Base-by-base conservation (phyloP, 371 early-diverging fungal species). In the Syncephalastrum sp. region DNA sequence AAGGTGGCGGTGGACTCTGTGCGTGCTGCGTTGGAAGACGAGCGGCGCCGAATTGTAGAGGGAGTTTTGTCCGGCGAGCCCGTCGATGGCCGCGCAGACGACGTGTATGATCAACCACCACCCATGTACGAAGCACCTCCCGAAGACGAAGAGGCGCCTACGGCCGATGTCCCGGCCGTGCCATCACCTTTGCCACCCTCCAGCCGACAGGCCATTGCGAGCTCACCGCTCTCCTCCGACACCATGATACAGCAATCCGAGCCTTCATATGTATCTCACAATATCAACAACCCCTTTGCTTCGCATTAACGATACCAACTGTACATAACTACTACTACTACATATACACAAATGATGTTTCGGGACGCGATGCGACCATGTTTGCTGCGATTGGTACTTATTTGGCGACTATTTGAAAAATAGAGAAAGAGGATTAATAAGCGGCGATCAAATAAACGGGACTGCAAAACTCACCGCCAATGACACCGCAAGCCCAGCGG, bases 401-500 rank as follows among this genome's bases (percentile, higher is more conserved):
- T 49, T 57, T 57, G 49, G 57, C 21, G 44, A 57, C 45, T 52
- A 13, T 15, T 16, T 14, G 16, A 2, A 29, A 52, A 52, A 41
- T 3, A 33, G 12, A 6, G 8, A 12, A 33, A 12, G 10, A 33
- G 8, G 38, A 33, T 33, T 33, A 33, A 33, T 33, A 33, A 33
- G 7, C 38, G 38, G 38, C 38, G 38, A 33, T 33, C 38, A 12
- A 33, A 33, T 33, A 33, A 10, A 33, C 12, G 38, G 38, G 16
- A 15, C 17, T 13, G 42, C 51, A n/a, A 33, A 57, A 68, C 69
- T 67, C 67, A 73, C 71, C 75, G 56, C 93, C 93, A 76, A 94
- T 93, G 67, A 92, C 91, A 74, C 93, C 96, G 78, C 96, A 95
- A 50, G 90, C 91, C 58, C 82, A 73, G 57, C 94, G 88, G 47